Evolutionary conservation across 331 rosid species (phyloP).

Genomic region (Quercus tomentella): DNA sequence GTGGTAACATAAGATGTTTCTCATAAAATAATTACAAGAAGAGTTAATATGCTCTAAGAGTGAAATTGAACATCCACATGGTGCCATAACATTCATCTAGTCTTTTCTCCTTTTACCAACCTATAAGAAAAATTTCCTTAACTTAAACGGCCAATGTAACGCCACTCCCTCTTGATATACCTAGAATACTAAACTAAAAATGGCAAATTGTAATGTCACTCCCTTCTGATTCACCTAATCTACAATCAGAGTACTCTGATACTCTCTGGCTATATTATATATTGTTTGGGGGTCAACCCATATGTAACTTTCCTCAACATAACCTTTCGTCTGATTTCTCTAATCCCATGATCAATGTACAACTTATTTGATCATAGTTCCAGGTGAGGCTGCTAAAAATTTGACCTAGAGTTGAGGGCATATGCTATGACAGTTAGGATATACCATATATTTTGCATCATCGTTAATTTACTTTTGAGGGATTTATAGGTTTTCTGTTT

Average conservation of each 20-base stretch:
- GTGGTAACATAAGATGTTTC: not conserved
- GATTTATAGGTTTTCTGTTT: not conserved
- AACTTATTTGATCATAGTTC: not conserved
- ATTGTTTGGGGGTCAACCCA: not conserved
- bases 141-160: not conserved
- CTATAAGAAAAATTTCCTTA: not conserved
- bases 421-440: not conserved
- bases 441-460: too few relatives aligned
- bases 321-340: too few relatives aligned
- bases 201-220: not conserved
- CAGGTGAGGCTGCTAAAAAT: not conserved
- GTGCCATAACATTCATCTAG: not conserved
- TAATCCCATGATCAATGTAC: too few relatives aligned
- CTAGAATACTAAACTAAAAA: not conserved
- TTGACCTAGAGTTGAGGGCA: not conserved
- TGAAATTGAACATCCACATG: not conserved
- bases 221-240: not conserved
- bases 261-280: not conserved
- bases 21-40: not conserved
- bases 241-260: not conserved
- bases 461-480: not conserved
- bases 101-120: not conserved
- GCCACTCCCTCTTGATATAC: not conserved
- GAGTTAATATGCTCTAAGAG: not conserved
- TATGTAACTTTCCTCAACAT: not conserved